Evolutionary conservation across 179 eudicot genomes (phyloP), one percentile per base, ranked within the genome.

Genomic region (Patellifolia procumbens): DNA sequence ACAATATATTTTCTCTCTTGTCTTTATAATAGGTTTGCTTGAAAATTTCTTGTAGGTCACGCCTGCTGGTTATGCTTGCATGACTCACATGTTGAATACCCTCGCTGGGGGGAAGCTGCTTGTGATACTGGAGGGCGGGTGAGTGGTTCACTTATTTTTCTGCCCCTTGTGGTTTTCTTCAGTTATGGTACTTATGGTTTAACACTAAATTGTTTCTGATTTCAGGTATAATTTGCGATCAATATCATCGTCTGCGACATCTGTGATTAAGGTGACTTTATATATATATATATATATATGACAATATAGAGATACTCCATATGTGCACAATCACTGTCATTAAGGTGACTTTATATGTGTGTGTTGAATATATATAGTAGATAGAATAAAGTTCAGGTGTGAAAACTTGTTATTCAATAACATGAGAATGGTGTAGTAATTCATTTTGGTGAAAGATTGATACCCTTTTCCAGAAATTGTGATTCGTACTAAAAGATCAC

Each of bases 91-190:
- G 91, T 79, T 92, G 86, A 88, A 77, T 75, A 76, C 83, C 51
- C 86, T 93, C 69, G 85, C 94, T 74, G 85, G 83, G 48, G 99
- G 99, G 73, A 95, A 91, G 87, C 76, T 90, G 81, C 96, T 95
- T 68, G 98, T 93, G 71, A 90, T 95, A 66, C 94, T 95, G 68
- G 99, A 95, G 88, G 99, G 99, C 84, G 99, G 99, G 98, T 95
- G 75, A 74, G 98, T 83, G 75, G 59, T 22, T 32, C 45, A 17
- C 22, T 73, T 79, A 9, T 43, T 43, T 34, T 66, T 32, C 29
- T 0, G 22, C 35, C 20, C 4, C 11, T 7, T 45, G 46, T 15
- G 26, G 35, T 73, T 55, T 74, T 67, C 24, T 71, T 66, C 65
- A 32, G 39, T 24, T 11, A 26, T 22, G 39, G 9, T 43, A 5